These are phyloP conservation scores for Podila epicladia DNA, from an alignment of 192 early-diverging fungal species.

Conservation along the genomic window DNA sequence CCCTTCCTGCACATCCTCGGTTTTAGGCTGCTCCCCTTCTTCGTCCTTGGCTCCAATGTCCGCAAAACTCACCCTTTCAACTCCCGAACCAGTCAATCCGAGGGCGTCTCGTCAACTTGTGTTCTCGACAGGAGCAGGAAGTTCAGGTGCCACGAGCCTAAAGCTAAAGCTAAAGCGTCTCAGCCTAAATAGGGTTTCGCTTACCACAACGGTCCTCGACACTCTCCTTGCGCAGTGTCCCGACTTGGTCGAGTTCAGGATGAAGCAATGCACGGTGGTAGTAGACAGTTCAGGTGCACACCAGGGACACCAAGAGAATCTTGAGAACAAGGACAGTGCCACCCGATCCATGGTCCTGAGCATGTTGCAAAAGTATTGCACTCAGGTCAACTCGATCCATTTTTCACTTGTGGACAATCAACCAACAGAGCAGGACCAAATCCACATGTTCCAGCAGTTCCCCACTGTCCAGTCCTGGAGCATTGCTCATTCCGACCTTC, in stretches of 20 bases:
- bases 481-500: conserved; percentile 7
- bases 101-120: too few relatives aligned
- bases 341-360: background rate
- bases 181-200: background rate
- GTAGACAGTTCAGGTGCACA: background rate
- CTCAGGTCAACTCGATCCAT: conserved; percentile 5
- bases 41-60: background rate
- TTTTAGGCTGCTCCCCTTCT: too few relatives aligned
- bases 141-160: too few relatives aligned
- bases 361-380: conserved; percentile 4
- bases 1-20: too few relatives aligned
- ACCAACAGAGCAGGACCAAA: conserved; percentile 9
- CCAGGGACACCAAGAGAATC: background rate
- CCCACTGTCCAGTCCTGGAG: conserved; percentile 8
- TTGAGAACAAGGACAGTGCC: background rate
- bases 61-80: background rate
- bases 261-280: conserved; percentile 2
- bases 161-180: conserved; percentile 4
- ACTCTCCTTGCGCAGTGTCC: background rate
- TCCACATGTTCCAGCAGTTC: conserved; percentile 11
- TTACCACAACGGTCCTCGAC: conserved; percentile 6
- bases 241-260: conserved; percentile 1
- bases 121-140: too few relatives aligned
- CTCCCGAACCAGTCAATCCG: background rate
- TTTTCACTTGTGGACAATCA: conserved; percentile 4